Evolutionary conservation across 163 green algal genomes (phyloP).

Genomic region (Picocystis sp.): DNA sequence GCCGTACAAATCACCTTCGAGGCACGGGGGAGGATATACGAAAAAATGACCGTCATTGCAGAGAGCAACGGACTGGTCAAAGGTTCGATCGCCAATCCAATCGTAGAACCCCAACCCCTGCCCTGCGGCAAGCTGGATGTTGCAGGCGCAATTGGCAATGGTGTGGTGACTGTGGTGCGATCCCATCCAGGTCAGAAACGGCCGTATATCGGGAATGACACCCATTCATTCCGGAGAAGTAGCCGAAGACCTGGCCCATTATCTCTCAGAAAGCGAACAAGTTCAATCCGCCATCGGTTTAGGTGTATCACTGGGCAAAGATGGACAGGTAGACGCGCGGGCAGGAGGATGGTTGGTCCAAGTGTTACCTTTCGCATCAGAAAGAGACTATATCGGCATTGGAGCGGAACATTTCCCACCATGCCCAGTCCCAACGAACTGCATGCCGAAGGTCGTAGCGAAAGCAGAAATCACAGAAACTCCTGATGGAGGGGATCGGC

Average conservation of each 20-base stretch:
- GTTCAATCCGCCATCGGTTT: slow-evolving; percentile 61
- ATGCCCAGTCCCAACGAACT: slow-evolving; percentile 47
- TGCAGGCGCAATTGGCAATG: slow-evolving; percentile 51
- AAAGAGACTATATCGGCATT: slow-evolving; percentile 65
- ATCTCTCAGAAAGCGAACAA: slow-evolving; percentile 73
- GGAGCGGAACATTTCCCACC: slow-evolving; percentile 53
- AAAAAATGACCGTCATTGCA: slow-evolving; percentile 53
- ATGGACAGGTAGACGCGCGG: slow-evolving; percentile 36
- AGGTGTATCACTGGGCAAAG: slow-evolving; percentile 52
- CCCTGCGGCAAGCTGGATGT: slow-evolving; percentile 76
- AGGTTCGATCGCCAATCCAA: slow-evolving; percentile 50
- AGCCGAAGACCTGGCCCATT: slow-evolving; percentile 75
- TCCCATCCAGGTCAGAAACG: slow-evolving; percentile 34
- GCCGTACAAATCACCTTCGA: slow-evolving; percentile 57
- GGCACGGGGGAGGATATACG: slow-evolving; percentile 52
- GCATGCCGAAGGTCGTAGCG: slow-evolving; percentile 34
- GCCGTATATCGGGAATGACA: slow-evolving; percentile 53
- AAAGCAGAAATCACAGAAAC: slow-evolving; percentile 41
- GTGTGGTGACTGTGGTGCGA: slow-evolving; percentile 68
- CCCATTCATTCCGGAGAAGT: slow-evolving; percentile 57
- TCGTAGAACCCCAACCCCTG: slow-evolving; percentile 55
- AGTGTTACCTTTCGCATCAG: slow-evolving; percentile 63
- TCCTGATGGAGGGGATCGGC: slow-evolving; percentile 26
- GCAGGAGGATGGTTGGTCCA: slow-evolving; percentile 74
- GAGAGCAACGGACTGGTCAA: slow-evolving; percentile 58